Evolutionary conservation across 345 rosid species (phyloP).

Genomic region (Eucalyptus sideroxylon): DNA sequence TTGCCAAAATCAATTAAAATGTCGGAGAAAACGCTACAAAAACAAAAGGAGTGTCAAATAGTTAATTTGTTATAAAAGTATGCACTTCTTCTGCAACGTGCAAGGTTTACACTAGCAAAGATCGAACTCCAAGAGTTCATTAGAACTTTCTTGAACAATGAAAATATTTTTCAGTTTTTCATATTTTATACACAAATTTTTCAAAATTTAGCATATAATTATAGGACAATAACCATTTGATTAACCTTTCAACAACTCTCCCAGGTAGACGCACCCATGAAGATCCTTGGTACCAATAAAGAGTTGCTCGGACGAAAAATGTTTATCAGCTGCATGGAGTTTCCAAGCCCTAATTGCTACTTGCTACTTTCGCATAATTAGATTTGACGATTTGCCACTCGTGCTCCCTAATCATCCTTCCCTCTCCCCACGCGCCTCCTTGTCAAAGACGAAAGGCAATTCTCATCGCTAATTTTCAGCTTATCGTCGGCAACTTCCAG

Average conservation of each 20-base stretch:
- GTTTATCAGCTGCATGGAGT: background rate
- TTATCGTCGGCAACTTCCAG: background rate
- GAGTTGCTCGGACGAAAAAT: background rate
- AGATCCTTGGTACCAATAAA: background rate
- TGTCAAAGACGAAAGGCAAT: background rate
- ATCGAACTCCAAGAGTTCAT: background rate
- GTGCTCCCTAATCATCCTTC: background rate
- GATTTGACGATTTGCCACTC: background rate
- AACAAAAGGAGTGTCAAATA: background rate
- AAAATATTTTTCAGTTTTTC: background rate
- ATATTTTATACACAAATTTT: background rate
- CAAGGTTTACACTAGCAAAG: background rate
- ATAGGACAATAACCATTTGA: background rate
- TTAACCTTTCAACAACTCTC: background rate
- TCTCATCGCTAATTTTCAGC: background rate
- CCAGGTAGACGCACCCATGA: background rate
- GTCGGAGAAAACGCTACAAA: background rate
- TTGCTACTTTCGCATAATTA: background rate
- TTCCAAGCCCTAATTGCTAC: background rate
- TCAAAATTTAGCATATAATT: background rate
- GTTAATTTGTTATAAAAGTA: background rate
- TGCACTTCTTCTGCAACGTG: background rate
- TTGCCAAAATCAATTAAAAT: background rate
- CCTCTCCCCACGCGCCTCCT: background rate
- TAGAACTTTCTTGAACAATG: background rate